Percentiles rank a stretch among this genome's conserved stretches.
These are phyloP conservation scores for baker's yeast (Saccharomyces cerevisiae) DNA, from an alignment of 805 yeast species.

Conservation along the genomic window DNA sequence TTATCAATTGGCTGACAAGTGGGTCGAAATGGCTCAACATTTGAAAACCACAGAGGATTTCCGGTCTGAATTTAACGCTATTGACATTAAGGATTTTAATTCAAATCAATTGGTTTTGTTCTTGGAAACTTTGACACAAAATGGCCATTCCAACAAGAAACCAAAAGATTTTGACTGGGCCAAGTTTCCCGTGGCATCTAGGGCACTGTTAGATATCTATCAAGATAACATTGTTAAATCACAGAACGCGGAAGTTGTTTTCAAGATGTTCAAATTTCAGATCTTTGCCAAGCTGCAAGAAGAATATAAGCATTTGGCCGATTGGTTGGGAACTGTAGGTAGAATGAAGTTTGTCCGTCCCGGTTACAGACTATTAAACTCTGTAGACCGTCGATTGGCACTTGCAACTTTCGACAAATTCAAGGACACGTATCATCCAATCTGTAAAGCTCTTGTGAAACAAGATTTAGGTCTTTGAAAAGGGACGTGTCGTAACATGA, in stretches of 20 bases:
- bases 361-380: constrained; percentile 57
- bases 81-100: constrained; percentile 50
- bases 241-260: constrained; percentile 70
- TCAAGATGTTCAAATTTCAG: constrained; percentile 67
- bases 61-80: constrained; percentile 32
- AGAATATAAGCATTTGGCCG: constrained; percentile 49
- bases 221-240: constrained; percentile 40
- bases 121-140: constrained; percentile 56
- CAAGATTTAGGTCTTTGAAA: constrained; percentile 55
- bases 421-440: constrained; percentile 68
- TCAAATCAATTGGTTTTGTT: constrained; percentile 77
- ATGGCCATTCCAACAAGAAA: constrained; percentile 15
- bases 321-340: constrained; percentile 86
- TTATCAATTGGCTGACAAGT: constrained; percentile 51
- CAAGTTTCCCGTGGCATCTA: constrained; percentile 28
- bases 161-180: constrained; percentile 30
- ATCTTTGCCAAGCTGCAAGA: constrained; percentile 43
- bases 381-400: constrained; percentile 61
- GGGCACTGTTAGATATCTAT: constrained; percentile 34
- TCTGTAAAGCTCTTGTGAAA: constrained; percentile 71
- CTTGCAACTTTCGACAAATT: constrained; percentile 51
- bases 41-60: constrained; percentile 15
- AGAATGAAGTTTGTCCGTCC: constrained; percentile 94
- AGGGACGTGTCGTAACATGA: neutral
- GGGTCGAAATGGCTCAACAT: constrained; percentile 40